Percentiles rank a stretch among this genome's conserved stretches.
phyloP scores from a whole-genome alignment of 2,329 filamentous ascomycete species.

The Tolypocladium album region DNA sequence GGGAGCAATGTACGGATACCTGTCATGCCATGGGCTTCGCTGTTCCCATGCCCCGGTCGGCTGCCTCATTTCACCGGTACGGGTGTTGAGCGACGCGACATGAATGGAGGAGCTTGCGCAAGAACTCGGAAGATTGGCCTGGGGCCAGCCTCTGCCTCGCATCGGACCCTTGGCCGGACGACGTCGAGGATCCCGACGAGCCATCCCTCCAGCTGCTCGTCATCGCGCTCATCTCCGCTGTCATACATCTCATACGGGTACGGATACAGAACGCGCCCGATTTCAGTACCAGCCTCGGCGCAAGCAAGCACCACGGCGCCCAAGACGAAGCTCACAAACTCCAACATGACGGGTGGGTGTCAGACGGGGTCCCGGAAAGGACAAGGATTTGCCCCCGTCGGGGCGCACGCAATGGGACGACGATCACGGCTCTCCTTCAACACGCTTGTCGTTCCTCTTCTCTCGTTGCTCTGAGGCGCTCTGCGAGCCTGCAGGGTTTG shows the following conservation, averaged over 20 bases:
- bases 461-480: background rate
- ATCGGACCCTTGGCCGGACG: background rate
- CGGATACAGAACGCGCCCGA: conserved; percentile 1
- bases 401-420: background rate
- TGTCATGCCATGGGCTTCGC: background rate
- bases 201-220: background rate
- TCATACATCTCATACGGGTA: background rate
- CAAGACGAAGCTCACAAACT: background rate
- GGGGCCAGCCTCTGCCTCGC: background rate
- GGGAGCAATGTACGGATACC: background rate
- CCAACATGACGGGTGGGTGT: background rate
- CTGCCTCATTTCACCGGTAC: conserved; percentile 1
- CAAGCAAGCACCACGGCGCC: background rate
- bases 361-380: background rate
- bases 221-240: conserved; percentile 4
- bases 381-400: background rate
- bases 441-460: background rate
- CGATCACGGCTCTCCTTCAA: background rate
- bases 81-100: background rate
- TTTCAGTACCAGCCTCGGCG: background rate
- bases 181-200: background rate
- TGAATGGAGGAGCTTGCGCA: background rate
- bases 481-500: conserved; percentile 1
- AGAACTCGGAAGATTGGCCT: conserved; percentile 2
- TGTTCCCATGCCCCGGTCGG: background rate